Conservation (phyloP, 768 basidiomycete genomes). For the Tulasnella sp. region DNA sequence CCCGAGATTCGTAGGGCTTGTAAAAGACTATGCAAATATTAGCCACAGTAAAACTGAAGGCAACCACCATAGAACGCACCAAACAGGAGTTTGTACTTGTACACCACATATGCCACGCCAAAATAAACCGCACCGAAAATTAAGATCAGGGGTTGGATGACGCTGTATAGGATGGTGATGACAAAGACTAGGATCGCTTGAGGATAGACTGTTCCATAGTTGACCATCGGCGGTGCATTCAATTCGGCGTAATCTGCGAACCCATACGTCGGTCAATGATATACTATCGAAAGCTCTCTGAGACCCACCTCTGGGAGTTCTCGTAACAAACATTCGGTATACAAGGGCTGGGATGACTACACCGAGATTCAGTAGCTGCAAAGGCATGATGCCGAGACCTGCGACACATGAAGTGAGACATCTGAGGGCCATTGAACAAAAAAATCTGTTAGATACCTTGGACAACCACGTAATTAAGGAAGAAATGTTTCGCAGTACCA, state of each 20-base stretch:
- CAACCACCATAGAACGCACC: constrained; percentile 38
- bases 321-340: constrained; percentile 61
- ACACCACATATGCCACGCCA: constrained; percentile 88
- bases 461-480: constrained; percentile 71
- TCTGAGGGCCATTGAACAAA: neutral
- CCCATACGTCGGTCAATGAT: neutral
- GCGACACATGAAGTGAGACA: constrained; percentile 13
- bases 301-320: constrained; percentile 72
- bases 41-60: neutral
- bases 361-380: constrained; percentile 87
- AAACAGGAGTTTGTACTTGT: constrained; percentile 95
- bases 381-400: constrained; percentile 90
- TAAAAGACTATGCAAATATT: constrained; percentile 61
- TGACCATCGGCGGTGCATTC: constrained; percentile 96
- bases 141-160: constrained; percentile 89
- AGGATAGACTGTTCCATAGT: constrained; percentile 94
- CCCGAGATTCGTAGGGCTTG: constrained; percentile 94
- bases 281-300: neutral
- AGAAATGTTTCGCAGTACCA: constrained; percentile 73
- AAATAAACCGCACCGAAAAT: constrained; percentile 95
- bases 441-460: constrained; percentile 41
- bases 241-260: constrained; percentile 80
- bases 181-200: constrained; percentile 94
- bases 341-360: constrained; percentile 70
- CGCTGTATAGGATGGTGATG: constrained; percentile 88